These are phyloP conservation scores for Mollisia scopiformis DNA, from an alignment of 2,329 filamentous ascomycete species.

Conservation along the genomic window DNA sequence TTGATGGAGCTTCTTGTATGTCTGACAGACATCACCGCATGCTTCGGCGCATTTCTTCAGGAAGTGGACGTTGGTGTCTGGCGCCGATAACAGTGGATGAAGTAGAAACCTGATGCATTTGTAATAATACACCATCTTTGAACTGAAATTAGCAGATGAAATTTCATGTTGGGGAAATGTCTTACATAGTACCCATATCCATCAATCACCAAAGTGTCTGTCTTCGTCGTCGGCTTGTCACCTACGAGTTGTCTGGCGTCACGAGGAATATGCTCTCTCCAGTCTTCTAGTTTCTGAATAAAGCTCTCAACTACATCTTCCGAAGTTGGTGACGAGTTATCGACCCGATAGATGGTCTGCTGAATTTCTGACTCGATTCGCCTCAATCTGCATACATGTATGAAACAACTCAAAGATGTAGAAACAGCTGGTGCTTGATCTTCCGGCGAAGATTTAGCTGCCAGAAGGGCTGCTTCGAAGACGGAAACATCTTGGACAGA, in stretches of 20 bases:
- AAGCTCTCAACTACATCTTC: not conserved
- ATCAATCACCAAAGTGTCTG: constrained; percentile 13
- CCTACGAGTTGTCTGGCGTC: not conserved
- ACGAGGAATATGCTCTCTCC: not conserved
- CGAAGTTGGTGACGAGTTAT: not conserved
- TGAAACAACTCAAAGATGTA: constrained; percentile 2
- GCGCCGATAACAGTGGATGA: constrained; percentile 26
- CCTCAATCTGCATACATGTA: not conserved
- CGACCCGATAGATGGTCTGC: not conserved
- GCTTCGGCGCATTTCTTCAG: constrained; percentile 30
- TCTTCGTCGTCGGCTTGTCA: constrained; percentile 8
- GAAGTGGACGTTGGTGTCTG: constrained; percentile 19
- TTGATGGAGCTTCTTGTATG: constrained; percentile 37
- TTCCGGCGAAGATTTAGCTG: not conserved
- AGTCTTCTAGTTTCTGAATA: not conserved
- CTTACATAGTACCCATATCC: constrained; percentile 1
- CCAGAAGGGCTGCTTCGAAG: constrained; percentile 1
- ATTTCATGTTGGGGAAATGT: not conserved
- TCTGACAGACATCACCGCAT: constrained; percentile 35
- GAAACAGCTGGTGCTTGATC: not conserved
- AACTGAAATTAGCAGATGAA: not conserved
- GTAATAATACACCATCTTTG: constrained; percentile 33
- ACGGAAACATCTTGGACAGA: constrained; percentile 1
- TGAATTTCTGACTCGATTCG: constrained; percentile 1
- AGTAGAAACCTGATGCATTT: constrained; percentile 29